Base-by-base conservation (phyloP, 2,329 filamentous ascomycete species). In the Colletotrichum magnum region DNA sequence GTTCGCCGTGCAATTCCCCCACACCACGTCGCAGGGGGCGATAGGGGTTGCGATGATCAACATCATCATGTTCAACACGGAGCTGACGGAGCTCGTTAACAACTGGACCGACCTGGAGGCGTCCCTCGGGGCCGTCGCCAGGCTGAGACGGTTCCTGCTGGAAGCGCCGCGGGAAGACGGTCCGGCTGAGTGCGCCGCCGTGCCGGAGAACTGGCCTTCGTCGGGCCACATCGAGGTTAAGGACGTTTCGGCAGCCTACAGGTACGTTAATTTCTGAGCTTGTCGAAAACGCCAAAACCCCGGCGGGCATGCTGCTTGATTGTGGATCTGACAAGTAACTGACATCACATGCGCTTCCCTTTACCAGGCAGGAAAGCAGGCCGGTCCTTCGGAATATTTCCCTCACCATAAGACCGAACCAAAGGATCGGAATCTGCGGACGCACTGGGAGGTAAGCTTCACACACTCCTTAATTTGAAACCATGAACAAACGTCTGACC, bases 341-440 rank as follows among this genome's bases (percentile, higher is more conserved):
- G 16, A 43, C 41, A n/a, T n/a, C 16, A n/a, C 16, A 43, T 43
- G 13, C 41, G 13, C 16, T 43, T 3, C 41, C 41, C 7, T 36
- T 43, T 43, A 13, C 13, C 41, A 43, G 41, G 16, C 41, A n/a
- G 16, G 41, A 43, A 43, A 16, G 41, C 6, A 43, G 41, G 13
- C 41, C 13, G 13, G 41, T 43, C 41, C 13, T 43, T 43, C 41
- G 13, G 15, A 15, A n/a, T 10, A 41, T 80, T 4, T 72, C 71
- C 6, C 56, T 81, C 5, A 73, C 68, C 10, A 74, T 80, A 58
- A 43, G 67, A 13, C 69, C 77, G 0, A 77, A 78, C 13, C 73
- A 77, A 57, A 79, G 78, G 60, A 72, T 81, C 13, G 79, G 75
- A 7, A 72, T 82, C 12, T 79, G 78, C 53, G 79, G 80, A 4